phyloP scores from a whole-genome alignment of 495 filamentous ascomycete species.

The Daldinia vernicosa region DNA sequence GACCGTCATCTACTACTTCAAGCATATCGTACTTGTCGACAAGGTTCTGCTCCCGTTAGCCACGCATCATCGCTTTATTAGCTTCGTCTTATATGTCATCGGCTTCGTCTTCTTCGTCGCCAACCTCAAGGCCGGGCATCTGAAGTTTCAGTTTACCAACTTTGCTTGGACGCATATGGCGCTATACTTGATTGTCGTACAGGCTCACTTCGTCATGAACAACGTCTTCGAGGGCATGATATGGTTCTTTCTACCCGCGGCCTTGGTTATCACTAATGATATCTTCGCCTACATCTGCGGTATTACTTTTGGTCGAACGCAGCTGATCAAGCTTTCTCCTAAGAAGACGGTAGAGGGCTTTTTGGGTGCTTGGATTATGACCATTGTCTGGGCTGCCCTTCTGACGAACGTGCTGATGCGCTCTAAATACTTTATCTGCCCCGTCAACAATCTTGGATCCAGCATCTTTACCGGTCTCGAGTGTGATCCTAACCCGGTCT shows the following conservation, averaged over 20 bases:
- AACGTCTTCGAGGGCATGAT: constrained; percentile 99
- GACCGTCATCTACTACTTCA: constrained; percentile 99
- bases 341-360: constrained; percentile 99
- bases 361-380: constrained; percentile 95
- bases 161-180: constrained; percentile 99
- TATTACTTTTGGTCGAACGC: constrained; percentile 95
- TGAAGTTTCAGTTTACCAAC: constrained; percentile 98
- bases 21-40: constrained; percentile 96
- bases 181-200: constrained; percentile 94
- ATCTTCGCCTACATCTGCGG: constrained; percentile 99
- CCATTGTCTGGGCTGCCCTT: constrained; percentile 81
- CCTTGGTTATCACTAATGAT: constrained; percentile 97
- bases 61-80: constrained; percentile 98
- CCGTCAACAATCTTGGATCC: constrained; percentile 93
- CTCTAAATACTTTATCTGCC: constrained; percentile 98
- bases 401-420: constrained; percentile 89
- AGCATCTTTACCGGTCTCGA: constrained; percentile 91
- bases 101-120: constrained; percentile 99
- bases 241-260: constrained; percentile 98
- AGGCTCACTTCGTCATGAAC: constrained; percentile 99
- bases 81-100: constrained; percentile 96
- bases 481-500: constrained; percentile 93
- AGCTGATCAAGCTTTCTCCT: constrained; percentile 96
- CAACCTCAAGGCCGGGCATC: constrained; percentile 94
- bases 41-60: constrained; percentile 90